A percentile compares a stretch with the other conserved stretches of the same genome.
Conservation (phyloP, 345 rosid genomes). For the Reutealis trisperma region DNA sequence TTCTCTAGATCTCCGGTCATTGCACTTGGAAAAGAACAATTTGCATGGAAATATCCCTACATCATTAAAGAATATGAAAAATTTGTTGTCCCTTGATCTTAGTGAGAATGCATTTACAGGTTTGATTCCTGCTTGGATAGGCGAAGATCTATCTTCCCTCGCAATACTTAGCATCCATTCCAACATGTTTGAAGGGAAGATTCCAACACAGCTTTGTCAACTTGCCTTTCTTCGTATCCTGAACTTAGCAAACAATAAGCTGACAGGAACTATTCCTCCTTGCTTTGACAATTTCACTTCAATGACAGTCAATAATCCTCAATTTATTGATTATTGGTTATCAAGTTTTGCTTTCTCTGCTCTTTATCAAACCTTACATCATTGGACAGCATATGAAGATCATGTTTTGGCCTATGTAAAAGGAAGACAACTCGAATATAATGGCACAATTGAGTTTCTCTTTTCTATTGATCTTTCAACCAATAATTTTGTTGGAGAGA, state of each 20-base stretch:
- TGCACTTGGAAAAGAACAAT: slow-evolving; percentile 14
- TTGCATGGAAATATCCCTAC: slow-evolving; percentile 7
- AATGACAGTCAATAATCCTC: background rate
- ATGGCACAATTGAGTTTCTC: slow-evolving; percentile 9
- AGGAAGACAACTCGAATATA: slow-evolving; percentile 8
- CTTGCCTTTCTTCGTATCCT: slow-evolving; percentile 5
- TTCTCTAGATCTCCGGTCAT: background rate
- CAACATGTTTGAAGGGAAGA: slow-evolving; percentile 7
- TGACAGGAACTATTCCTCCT: slow-evolving; percentile 17
- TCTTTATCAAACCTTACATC: too few species aligned
- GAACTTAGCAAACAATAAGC: slow-evolving; percentile 15
- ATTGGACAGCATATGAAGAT: background rate
- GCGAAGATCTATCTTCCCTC: slow-evolving; percentile 3
- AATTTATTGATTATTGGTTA: too few species aligned
- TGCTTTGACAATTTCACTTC: slow-evolving; percentile 16
- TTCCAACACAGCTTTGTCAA: slow-evolving; percentile 8
- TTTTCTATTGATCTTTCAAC: slow-evolving; percentile 23
- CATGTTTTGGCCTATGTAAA: slow-evolving; percentile 4
- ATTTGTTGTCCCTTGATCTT: slow-evolving; percentile 10
- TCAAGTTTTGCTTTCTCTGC: too few species aligned
- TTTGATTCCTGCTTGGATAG: slow-evolving; percentile 15
- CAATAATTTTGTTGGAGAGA: slow-evolving; percentile 29
- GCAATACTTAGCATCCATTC: background rate
- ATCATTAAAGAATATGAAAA: slow-evolving; percentile 7
- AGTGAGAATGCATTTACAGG: slow-evolving; percentile 17